Conservation (phyloP, 73 alveolate genomes). For the Tetrahymena elliotti region DNA sequence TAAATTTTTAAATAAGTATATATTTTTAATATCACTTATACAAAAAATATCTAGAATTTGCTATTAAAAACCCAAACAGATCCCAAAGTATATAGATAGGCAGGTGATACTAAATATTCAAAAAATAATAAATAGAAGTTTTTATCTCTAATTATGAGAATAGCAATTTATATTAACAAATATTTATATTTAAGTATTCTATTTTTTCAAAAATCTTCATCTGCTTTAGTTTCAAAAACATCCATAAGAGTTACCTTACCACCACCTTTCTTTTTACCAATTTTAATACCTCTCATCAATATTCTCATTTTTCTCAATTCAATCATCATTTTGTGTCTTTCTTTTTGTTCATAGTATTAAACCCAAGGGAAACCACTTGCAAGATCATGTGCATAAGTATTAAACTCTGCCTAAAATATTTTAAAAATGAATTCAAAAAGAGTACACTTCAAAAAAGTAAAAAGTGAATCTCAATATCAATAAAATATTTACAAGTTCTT, state of each 20-base stretch:
- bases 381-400: constrained; percentile 30
- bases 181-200: background rate
- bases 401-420: background rate
- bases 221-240: constrained; percentile 43
- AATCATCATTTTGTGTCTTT: constrained; percentile 4
- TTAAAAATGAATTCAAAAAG: background rate
- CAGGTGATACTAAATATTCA: background rate
- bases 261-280: constrained; percentile 57
- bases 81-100: background rate
- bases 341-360: constrained; percentile 25
- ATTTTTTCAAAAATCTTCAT: background rate
- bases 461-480: background rate
- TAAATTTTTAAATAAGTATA: no score
- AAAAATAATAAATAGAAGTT: background rate
- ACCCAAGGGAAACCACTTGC: constrained; percentile 37
- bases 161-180: background rate
- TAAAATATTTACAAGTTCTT: background rate
- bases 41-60: background rate
- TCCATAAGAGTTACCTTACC: constrained; percentile 22
- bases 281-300: constrained; percentile 59
- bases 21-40: background rate
- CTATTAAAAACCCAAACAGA: background rate
- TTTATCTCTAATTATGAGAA: background rate
- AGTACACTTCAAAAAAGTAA: background rate
- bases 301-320: constrained; percentile 47